phyloP scores from a whole-genome alignment of 2,329 filamentous ascomycete species.

The Elsinoe arachidis region DNA sequence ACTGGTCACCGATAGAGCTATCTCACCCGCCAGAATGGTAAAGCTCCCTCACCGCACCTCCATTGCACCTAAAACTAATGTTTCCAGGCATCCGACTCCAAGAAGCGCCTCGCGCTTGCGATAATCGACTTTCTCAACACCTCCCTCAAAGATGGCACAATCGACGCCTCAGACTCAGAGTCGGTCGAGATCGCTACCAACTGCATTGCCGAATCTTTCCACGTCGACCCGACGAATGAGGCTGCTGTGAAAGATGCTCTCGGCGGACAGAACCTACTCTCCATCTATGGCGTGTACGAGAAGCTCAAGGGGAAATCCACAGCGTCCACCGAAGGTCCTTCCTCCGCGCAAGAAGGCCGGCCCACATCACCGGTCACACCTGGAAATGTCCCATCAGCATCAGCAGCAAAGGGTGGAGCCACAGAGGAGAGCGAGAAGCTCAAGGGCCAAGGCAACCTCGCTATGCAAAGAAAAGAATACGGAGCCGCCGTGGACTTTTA shows the following conservation, averaged over 20 bases:
- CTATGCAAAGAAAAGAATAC: constrained; percentile 94
- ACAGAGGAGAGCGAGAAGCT: constrained; percentile 78
- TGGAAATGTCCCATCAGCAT: constrained; percentile 41
- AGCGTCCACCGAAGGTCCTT: constrained; percentile 36
- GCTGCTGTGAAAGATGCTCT: constrained; percentile 66
- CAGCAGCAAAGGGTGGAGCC: constrained; percentile 22
- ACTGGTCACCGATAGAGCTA: no score
- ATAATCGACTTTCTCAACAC: constrained; percentile 90
- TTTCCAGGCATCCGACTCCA: constrained; percentile 39
- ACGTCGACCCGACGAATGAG: constrained; percentile 76
- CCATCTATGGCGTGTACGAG: constrained; percentile 94
- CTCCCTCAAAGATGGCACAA: constrained; percentile 78
- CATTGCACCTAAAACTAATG: constrained; percentile 13
- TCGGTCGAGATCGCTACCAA: constrained; percentile 89
- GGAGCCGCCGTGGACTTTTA: constrained; percentile 72
- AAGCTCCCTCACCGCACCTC: background rate
- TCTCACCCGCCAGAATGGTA: background rate
- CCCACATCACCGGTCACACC: constrained; percentile 28
- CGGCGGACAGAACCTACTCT: constrained; percentile 76
- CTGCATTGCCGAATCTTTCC: constrained; percentile 92
- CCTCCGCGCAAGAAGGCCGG: constrained; percentile 26
- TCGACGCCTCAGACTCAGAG: constrained; percentile 80
- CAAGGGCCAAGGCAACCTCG: constrained; percentile 85
- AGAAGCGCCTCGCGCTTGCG: constrained; percentile 88
- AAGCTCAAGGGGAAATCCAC: constrained; percentile 67